Percentiles rank a stretch among this genome's conserved stretches.
These are phyloP conservation scores for Termitomyces sp. DNA, from an alignment of 768 basidiomycete genomes.

Conservation along the genomic window DNA sequence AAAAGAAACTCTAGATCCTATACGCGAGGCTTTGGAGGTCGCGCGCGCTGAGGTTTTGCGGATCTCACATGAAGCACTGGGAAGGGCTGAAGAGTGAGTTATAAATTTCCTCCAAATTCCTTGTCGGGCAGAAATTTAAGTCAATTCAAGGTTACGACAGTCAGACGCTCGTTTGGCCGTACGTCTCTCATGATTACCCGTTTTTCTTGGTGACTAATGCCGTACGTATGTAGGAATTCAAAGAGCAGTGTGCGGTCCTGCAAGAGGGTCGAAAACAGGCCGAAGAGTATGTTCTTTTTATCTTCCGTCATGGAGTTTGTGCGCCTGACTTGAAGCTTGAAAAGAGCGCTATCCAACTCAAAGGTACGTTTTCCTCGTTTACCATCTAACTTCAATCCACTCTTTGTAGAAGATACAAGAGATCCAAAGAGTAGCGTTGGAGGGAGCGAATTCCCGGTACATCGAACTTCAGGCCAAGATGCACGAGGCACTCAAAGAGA, in stretches of 20 bases:
- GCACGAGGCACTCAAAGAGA: not conserved
- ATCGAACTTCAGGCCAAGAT: not conserved
- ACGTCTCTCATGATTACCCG: not conserved
- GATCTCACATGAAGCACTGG: not conserved
- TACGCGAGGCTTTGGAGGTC: not conserved
- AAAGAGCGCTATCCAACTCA: not conserved
- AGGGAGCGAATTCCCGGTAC: not conserved
- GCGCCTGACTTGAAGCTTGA: not conserved
- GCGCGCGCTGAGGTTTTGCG: not conserved
- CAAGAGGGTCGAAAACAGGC: not conserved
- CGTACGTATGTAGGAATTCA: not conserved
- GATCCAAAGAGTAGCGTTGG: not conserved
- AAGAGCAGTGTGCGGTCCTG: not conserved
- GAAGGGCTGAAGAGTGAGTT: conserved; percentile 1
- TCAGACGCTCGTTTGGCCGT: conserved; percentile 8
- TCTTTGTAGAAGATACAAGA: not conserved
- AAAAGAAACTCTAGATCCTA: not conserved
- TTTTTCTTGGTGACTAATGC: not conserved
- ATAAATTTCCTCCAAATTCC: not conserved
- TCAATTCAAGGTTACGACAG: not conserved
- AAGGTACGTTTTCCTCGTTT: not conserved
- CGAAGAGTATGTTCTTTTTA: not conserved
- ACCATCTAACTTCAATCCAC: not conserved
- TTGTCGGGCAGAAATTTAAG: not conserved
- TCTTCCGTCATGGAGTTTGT: not conserved